phyloP scores from a whole-genome alignment of 192 early-diverging fungal genomes.

The Thamnidium elegans region DNA sequence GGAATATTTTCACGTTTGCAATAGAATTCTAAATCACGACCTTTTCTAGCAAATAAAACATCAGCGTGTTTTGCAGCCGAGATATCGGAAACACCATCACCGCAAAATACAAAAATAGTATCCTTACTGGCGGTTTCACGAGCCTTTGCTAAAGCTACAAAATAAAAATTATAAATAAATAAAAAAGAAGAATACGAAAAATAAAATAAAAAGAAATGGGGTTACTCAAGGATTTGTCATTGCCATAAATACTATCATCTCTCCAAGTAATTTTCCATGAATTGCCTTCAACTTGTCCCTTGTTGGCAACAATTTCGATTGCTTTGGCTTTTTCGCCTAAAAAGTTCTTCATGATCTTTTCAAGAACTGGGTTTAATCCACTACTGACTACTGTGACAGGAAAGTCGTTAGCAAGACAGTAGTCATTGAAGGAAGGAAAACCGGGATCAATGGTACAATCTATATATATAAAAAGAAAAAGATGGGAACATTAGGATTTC shows the following conservation, averaged over 20 bases:
- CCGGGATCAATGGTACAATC: constrained; percentile 61
- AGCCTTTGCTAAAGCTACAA: constrained; percentile 29
- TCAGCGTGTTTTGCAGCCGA: constrained; percentile 75
- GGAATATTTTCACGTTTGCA: constrained; percentile 58
- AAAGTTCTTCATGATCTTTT: constrained; percentile 49
- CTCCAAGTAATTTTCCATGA: constrained; percentile 62
- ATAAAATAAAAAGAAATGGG: background rate
- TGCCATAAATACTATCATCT: constrained; percentile 62
- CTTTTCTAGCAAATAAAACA: constrained; percentile 68
- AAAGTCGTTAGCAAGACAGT: constrained; percentile 43
- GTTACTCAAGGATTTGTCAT: constrained; percentile 60
- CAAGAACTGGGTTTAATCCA: constrained; percentile 53
- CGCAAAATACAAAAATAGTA: constrained; percentile 66
- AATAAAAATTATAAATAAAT: background rate
- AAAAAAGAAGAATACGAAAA: background rate
- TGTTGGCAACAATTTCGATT: constrained; percentile 62
- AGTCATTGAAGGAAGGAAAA: constrained; percentile 55
- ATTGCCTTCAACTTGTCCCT: constrained; percentile 37
- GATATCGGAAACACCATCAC: constrained; percentile 78
- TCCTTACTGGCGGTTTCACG: constrained; percentile 22
- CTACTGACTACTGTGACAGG: constrained; percentile 67
- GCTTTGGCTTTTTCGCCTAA: constrained; percentile 45
- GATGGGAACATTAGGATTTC: background rate
- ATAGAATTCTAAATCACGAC: constrained; percentile 66
- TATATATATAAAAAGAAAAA: constrained; percentile 12